Evolutionary conservation across 352 stramenopile species (phyloP).

Genomic region (Phytophthora vignae): DNA sequence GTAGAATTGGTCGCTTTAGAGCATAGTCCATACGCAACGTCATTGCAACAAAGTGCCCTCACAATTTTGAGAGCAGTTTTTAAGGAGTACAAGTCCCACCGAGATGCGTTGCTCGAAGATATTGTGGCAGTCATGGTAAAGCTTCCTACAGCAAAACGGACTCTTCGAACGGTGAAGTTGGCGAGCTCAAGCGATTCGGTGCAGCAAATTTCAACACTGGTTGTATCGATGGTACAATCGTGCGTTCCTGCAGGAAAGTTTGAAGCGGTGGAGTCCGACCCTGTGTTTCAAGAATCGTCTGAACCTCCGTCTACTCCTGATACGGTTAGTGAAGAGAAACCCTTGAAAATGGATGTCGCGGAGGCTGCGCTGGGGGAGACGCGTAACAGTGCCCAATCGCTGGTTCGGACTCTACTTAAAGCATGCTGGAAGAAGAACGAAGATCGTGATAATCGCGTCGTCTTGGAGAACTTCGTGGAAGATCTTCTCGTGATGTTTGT

Average conservation of each 20-base stretch:
- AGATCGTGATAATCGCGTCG: constrained; percentile 74
- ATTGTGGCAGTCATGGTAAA: constrained; percentile 83
- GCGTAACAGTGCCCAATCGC: constrained; percentile 46
- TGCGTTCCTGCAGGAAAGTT: constrained; percentile 29
- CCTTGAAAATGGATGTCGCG: constrained; percentile 15
- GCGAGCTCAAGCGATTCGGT: constrained; percentile 53
- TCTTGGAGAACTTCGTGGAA: constrained; percentile 87
- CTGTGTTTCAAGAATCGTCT: constrained; percentile 6
- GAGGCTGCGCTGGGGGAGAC: constrained; percentile 37
- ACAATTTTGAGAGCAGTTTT: constrained; percentile 74
- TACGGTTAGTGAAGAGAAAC: constrained; percentile 25
- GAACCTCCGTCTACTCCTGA: constrained; percentile 29
- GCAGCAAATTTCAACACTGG: constrained; percentile 77
- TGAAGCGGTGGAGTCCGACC: constrained; percentile 9
- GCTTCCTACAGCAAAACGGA: constrained; percentile 75
- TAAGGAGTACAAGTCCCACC: constrained; percentile 68
- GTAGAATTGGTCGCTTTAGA: constrained; percentile 78
- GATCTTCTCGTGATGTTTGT: constrained; percentile 85
- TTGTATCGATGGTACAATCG: constrained; percentile 73
- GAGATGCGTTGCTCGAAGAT: constrained; percentile 68
- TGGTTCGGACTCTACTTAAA: constrained; percentile 64
- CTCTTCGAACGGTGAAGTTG: constrained; percentile 76
- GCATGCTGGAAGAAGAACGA: constrained; percentile 88
- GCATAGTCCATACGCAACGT: constrained; percentile 57
- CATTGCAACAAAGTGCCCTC: constrained; percentile 71